Percentiles rank a stretch among this genome's conserved stretches.
Evolutionary conservation across 2,329 filamentous ascomycete species (phyloP).

Genomic region (Nigrospora oryzae): DNA sequence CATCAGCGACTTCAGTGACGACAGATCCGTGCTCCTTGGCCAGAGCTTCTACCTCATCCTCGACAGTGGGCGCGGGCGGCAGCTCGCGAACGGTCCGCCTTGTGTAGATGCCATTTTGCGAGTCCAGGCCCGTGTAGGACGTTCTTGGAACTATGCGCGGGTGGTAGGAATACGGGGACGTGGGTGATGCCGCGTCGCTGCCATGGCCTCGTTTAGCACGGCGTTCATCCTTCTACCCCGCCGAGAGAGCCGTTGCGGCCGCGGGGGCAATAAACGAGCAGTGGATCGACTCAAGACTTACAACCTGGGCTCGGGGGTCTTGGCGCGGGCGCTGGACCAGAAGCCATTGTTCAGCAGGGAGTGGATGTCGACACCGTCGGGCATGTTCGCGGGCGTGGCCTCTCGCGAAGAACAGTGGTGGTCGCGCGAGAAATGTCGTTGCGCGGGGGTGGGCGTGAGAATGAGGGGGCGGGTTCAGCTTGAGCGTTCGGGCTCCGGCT

Average conservation of each 20-base stretch:
- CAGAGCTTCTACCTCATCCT: conserved; percentile 59
- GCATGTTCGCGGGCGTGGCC: conserved; percentile 11
- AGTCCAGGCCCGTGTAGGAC: neutral
- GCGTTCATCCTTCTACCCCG: neutral
- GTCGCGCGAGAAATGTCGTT: too few relatives aligned
- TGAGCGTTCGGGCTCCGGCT: too few relatives aligned
- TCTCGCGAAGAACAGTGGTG: too few relatives aligned
- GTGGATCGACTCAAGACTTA: conserved; percentile 2
- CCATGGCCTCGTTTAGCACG: conserved; percentile 9
- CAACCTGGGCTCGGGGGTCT: conserved; percentile 3
- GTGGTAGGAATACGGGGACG: conserved; percentile 11
- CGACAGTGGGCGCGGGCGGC: conserved; percentile 52
- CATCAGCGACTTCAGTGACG: conserved; percentile 26
- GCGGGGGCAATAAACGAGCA: neutral
- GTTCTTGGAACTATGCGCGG: conserved; percentile 12
- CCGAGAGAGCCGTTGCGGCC: neutral
- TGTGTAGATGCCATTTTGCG: conserved; percentile 7
- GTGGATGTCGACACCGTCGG: conserved; percentile 14
- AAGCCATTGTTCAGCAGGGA: conserved; percentile 19
- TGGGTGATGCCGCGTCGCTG: conserved; percentile 2
- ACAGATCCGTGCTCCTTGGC: conserved; percentile 47
- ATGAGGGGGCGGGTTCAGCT: too few relatives aligned
- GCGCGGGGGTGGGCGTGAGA: too few relatives aligned
- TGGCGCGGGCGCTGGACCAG: conserved; percentile 16
- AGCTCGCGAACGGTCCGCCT: conserved; percentile 21